These are phyloP conservation scores for Aspergillus piperis DNA, from an alignment of 2,329 filamentous ascomycete genomes.

Conservation along the genomic window DNA sequence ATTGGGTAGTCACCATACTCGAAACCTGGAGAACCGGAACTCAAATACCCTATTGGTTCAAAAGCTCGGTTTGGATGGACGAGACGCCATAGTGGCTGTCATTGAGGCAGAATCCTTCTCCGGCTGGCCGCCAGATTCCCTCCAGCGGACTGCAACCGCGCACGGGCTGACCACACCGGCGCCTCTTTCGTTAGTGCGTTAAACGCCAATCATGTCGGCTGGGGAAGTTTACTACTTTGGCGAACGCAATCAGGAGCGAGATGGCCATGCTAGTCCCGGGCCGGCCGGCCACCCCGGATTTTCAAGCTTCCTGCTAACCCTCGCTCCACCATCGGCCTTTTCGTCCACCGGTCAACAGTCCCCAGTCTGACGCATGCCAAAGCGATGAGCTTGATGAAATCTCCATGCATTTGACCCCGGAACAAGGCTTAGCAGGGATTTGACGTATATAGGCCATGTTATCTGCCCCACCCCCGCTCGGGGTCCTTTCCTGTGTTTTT, in stretches of 20 bases:
- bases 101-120: constrained; percentile 15
- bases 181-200: neutral
- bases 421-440: neutral
- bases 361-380: neutral
- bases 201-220: constrained; percentile 7
- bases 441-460: neutral
- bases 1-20: neutral
- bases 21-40: neutral
- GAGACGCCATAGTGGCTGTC: neutral
- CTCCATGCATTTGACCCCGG: neutral
- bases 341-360: constrained; percentile 1
- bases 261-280: constrained; percentile 7
- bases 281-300: constrained; percentile 16
- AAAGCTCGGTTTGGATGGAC: neutral
- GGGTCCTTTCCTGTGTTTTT: neutral
- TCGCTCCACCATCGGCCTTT: neutral
- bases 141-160: neutral
- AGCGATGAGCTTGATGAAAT: neutral
- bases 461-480: neutral
- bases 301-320: constrained; percentile 5
- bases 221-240: neutral
- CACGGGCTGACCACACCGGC: neutral
- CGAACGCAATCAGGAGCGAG: neutral
- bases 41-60: constrained; percentile 9
- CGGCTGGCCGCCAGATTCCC: neutral